These are phyloP conservation scores for Exophiala mesophila DNA, from an alignment of 2,329 filamentous ascomycete species.

Conservation along the genomic window DNA sequence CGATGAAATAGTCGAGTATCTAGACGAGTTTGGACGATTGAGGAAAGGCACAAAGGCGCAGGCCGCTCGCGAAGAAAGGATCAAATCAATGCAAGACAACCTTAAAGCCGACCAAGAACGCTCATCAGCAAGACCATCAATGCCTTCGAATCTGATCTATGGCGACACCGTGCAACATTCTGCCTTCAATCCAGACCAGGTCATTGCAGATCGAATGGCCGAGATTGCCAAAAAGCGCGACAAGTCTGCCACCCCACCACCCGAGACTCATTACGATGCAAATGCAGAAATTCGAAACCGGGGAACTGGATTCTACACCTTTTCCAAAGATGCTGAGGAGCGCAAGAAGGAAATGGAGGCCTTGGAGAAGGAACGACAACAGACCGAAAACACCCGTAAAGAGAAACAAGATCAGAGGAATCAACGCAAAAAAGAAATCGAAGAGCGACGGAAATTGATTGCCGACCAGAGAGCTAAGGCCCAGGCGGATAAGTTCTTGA, in stretches of 20 bases:
- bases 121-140: slow-evolving; percentile 57
- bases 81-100: slow-evolving; percentile 48
- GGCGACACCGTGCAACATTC: slow-evolving; percentile 78
- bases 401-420: slow-evolving; percentile 55
- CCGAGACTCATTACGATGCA: slow-evolving; percentile 79
- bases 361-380: slow-evolving; percentile 60
- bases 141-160: slow-evolving; percentile 68
- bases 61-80: slow-evolving; percentile 58
- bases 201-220: slow-evolving; percentile 64
- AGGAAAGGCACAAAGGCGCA: slow-evolving; percentile 67
- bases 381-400: slow-evolving; percentile 61
- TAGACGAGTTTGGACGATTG: slow-evolving; percentile 88
- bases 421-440: slow-evolving; percentile 58
- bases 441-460: slow-evolving; percentile 49
- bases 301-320: slow-evolving; percentile 87
- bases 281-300: slow-evolving; percentile 77
- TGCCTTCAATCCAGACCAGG: slow-evolving; percentile 74
- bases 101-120: slow-evolving; percentile 59
- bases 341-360: slow-evolving; percentile 69
- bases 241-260: slow-evolving; percentile 72
- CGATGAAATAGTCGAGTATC: slow-evolving; percentile 72
- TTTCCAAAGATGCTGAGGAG: slow-evolving; percentile 68
- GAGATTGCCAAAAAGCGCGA: slow-evolving; percentile 73
- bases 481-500: slow-evolving; percentile 68
- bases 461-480: slow-evolving; percentile 56